phyloP scores from a whole-genome alignment of 106 monocot species.

The Hemerocallis citrina region DNA sequence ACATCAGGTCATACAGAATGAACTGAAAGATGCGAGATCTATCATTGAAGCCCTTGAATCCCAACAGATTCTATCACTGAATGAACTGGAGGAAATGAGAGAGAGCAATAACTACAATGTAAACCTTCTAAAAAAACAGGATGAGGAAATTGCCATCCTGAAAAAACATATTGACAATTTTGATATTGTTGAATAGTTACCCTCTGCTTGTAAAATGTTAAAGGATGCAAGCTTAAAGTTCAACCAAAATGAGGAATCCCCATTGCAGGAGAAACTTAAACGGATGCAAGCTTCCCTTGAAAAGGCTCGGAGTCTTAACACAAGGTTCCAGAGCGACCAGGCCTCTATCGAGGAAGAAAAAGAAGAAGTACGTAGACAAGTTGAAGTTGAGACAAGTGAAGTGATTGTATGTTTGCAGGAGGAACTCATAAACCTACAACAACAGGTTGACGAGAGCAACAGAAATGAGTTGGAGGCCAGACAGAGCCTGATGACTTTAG shows the following conservation, averaged over 20 bases:
- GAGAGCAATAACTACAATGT: conserved; percentile 13
- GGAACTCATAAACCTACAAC: conserved; percentile 47
- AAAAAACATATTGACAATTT: conserved; percentile 21
- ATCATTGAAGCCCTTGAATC: conserved; percentile 78
- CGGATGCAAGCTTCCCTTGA: conserved; percentile 61
- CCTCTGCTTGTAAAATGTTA: conserved; percentile 2
- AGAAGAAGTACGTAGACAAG: conserved; percentile 72
- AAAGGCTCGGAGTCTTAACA: conserved; percentile 39
- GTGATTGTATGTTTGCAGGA: conserved; percentile 92
- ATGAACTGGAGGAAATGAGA: conserved; percentile 56
- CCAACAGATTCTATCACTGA: conserved; percentile 43
- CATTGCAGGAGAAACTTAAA: conserved; percentile 47
- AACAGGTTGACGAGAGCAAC: conserved; percentile 34
- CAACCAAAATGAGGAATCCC: conserved; percentile 40
- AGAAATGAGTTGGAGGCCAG: conserved; percentile 37
- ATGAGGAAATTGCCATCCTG: conserved; percentile 32
- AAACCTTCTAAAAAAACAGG: conserved; percentile 30
- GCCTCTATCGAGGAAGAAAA: conserved; percentile 55
- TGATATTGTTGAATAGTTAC: conserved; percentile 10
- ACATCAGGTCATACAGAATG: conserved; percentile 26
- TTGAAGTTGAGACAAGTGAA: conserved; percentile 83
- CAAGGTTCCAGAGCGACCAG: conserved; percentile 38
- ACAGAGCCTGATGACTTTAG: conserved; percentile 22
- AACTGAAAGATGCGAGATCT: conserved; percentile 53
- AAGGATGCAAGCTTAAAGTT: conserved; percentile 8